Base-by-base conservation (phyloP, 495 filamentous ascomycete genomes). In the Neurospora sp. region DNA sequence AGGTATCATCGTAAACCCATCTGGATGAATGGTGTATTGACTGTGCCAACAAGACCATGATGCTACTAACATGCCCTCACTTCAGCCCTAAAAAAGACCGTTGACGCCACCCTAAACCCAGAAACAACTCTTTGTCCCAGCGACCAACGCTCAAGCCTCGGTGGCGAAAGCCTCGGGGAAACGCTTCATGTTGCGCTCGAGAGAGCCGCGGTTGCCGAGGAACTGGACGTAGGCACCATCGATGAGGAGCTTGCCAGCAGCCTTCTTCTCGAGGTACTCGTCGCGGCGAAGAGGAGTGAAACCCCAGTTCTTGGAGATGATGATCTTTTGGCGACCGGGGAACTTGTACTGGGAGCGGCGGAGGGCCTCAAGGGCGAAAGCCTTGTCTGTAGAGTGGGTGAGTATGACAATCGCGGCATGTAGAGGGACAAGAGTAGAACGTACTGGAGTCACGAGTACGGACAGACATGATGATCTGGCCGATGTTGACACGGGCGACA, bases 301-400 rank as follows among this genome's bases (percentile, higher is more conserved):
- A 76, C 96, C 96, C 96, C 96, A 99, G 88, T 98, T 98, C 92
- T 99, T 99, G 88, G 91, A 94, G 86, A 98, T 91, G 81, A 99
- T 97, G 86, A 99, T 97, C 93, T 99, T 98, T 90, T 99, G 96
- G 86, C 96, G 94, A 84, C 96, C 96, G 75, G 96, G 96, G 92
- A 99, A 99, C 92, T 99, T 99, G 91, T 99, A 99, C 90, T 97
- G 96, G 75, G 93, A 95, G 82, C 96, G 92, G 83, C 96, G 93
- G 83, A 99, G 91, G 84, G 96, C 96, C 90, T 99, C 96, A 83
- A 99, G 94, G 85, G 96, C 96, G 79, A 90, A 89, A 73, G 91
- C 91, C 76, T 93, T 93, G 89, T 97, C 88, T 91, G 79, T 38
- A 39, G 2, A 71, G 0, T 3, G 9, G 61, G 80, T 86, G 75